phyloP scores from a whole-genome alignment of 768 basidiomycete species.

The Lactarius tabidus region DNA sequence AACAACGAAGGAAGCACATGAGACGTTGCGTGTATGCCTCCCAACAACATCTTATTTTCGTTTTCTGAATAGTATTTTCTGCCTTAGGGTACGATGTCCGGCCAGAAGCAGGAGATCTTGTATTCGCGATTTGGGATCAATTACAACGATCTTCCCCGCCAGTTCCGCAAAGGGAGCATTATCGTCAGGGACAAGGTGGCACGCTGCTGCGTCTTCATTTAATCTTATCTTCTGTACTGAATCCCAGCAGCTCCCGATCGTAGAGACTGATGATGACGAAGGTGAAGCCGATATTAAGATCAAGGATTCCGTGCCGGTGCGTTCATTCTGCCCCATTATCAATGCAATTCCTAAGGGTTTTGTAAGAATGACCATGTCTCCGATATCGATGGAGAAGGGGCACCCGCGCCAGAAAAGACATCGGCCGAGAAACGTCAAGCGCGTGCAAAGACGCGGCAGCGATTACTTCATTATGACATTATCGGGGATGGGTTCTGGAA shows the following conservation, averaged over 20 bases:
- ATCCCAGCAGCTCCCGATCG: not conserved
- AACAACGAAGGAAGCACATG: slow-evolving; percentile 77
- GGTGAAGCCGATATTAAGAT: not conserved
- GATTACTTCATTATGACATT: slow-evolving; percentile 76
- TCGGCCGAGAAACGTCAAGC: not conserved
- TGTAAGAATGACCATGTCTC: not conserved
- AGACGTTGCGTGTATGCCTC: slow-evolving; percentile 59
- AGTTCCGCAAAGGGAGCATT: slow-evolving; percentile 83
- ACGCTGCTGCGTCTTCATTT: not conserved
- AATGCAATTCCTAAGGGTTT: not conserved
- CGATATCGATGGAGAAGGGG: not conserved
- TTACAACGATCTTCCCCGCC: slow-evolving; percentile 70
- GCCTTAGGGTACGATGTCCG: slow-evolving; percentile 78
- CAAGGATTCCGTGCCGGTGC: not conserved
- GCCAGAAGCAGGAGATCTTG: slow-evolving; percentile 88
- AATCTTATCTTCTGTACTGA: not conserved
- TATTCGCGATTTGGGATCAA: slow-evolving; percentile 81
- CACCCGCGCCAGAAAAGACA: not conserved
- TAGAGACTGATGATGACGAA: not conserved
- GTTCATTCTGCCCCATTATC: not conserved
- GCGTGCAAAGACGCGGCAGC: slow-evolving; percentile 18
- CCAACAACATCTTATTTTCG: not conserved
- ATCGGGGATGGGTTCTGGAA: slow-evolving; percentile 82
- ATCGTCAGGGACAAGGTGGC: slow-evolving; percentile 63
- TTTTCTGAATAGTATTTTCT: not conserved